phyloP scores from a whole-genome alignment of 1,139 yeast species.

The Nakaseomyces delphensis region DNA sequence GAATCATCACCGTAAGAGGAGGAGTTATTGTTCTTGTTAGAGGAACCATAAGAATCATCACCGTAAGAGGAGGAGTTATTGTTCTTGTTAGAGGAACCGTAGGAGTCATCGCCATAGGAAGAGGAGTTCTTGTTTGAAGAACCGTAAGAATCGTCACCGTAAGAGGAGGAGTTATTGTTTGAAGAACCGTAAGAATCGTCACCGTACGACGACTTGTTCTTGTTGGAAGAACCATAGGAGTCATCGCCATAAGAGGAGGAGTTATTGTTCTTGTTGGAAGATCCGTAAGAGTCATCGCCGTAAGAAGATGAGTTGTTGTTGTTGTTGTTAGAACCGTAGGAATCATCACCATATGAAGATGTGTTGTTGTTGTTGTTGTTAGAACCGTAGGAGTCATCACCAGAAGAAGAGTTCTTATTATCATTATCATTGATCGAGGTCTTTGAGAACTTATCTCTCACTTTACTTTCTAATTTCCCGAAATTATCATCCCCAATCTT shows the following conservation, averaged over 20 bases:
- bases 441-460: conserved; percentile 23
- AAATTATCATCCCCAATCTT: conserved; percentile 26
- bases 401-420: conserved; percentile 15
- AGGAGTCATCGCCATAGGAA: conserved; percentile 21
- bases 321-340: conserved; percentile 13
- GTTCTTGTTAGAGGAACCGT: conserved; percentile 20
- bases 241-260: conserved; percentile 16
- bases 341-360: conserved; percentile 11
- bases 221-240: conserved; percentile 13
- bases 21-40: conserved; percentile 17
- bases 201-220: conserved; percentile 15
- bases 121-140: conserved; percentile 16
- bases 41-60: conserved; percentile 12
- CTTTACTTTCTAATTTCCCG: conserved; percentile 20
- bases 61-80: conserved; percentile 12
- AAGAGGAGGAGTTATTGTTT: conserved; percentile 13
- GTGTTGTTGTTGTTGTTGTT: conserved; percentile 20
- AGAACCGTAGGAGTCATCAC: conserved; percentile 19
- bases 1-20: conserved; percentile 10
- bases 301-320: conserved; percentile 23
- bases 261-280: conserved; percentile 11
- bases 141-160: conserved; percentile 27
- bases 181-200: conserved; percentile 27
- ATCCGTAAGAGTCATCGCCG: conserved; percentile 15
- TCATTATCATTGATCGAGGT: conserved; percentile 21